phyloP scores from a whole-genome alignment of 2,329 filamentous ascomycete genomes.

The Xylaria digitata region DNA sequence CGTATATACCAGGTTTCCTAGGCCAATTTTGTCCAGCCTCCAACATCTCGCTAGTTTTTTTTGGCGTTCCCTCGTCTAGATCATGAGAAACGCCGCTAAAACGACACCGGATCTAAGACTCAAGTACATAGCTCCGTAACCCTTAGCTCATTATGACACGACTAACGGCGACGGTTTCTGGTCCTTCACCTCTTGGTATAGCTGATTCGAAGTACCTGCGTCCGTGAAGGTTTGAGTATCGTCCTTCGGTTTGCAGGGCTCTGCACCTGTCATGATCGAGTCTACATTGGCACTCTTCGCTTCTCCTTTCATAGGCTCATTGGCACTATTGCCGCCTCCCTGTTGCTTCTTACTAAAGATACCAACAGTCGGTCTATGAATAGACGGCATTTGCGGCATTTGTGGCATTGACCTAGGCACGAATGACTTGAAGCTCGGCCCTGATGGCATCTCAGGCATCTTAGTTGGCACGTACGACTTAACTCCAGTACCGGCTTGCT shows the following conservation, averaged over 20 bases:
- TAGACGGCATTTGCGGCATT: slow-evolving; percentile 38
- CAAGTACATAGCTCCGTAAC: slow-evolving; percentile 15
- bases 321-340: slow-evolving; percentile 7
- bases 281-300: slow-evolving; percentile 17
- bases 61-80: background rate
- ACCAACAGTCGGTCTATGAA: slow-evolving; percentile 49
- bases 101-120: background rate
- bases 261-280: background rate
- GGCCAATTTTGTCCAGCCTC: background rate
- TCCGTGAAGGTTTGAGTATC: slow-evolving; percentile 2
- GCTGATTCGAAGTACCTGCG: background rate
- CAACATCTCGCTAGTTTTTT: background rate
- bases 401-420: slow-evolving; percentile 46
- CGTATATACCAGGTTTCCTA: no score
- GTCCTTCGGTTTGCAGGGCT: background rate
- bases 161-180: slow-evolving; percentile 12
- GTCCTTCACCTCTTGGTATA: background rate
- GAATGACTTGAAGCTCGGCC: slow-evolving; percentile 51
- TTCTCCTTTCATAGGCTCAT: slow-evolving; percentile 1
- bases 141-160: background rate
- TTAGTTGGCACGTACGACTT: slow-evolving; percentile 60
- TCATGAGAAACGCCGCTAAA: slow-evolving; percentile 4
- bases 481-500: slow-evolving; percentile 60
- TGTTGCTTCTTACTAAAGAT: slow-evolving; percentile 44
- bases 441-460: slow-evolving; percentile 53